phyloP scores from a whole-genome alignment of 1,284 basidiomycete genomes.

The Chiua sp. region DNA sequence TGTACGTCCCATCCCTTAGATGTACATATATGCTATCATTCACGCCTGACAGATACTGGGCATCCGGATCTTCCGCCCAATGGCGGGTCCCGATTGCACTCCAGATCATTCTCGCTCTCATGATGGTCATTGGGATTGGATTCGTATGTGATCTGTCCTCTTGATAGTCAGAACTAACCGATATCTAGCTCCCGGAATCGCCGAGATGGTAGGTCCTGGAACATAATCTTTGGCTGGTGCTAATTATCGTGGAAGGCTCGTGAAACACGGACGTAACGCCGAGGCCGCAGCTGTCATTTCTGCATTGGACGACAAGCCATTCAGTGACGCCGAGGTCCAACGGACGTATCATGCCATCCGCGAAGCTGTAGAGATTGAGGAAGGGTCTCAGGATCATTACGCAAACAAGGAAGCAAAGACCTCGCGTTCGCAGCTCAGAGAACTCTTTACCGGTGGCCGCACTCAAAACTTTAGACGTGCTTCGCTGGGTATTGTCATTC shows the following conservation, averaged over 20 bases:
- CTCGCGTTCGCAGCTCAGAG: constrained; percentile 35
- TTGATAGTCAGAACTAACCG: constrained; percentile 1
- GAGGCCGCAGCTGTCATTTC: constrained; percentile 71
- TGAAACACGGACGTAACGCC: constrained; percentile 62
- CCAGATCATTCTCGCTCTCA: constrained; percentile 65
- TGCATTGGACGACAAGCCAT: constrained; percentile 60
- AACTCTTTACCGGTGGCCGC: constrained; percentile 63
- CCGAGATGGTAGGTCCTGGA: constrained; percentile 57
- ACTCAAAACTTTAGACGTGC: constrained; percentile 70
- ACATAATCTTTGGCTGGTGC: neutral
- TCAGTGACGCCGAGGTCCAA: constrained; percentile 56
- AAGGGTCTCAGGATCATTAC: constrained; percentile 13
- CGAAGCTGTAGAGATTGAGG: constrained; percentile 54
- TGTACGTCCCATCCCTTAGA: constrained; percentile 41
- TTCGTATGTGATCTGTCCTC: constrained; percentile 47
- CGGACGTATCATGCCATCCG: constrained; percentile 60
- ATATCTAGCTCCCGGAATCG: constrained; percentile 64
- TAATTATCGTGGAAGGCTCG: constrained; percentile 43
- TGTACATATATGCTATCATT: neutral
- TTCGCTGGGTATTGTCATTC: constrained; percentile 61
- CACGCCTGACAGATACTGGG: constrained; percentile 51
- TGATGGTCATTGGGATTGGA: constrained; percentile 61
- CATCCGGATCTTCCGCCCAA: constrained; percentile 56
- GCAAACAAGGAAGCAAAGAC: constrained; percentile 10
- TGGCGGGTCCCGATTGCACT: constrained; percentile 76